A percentile compares a stretch with the other conserved stretches of the same genome.
phyloP scores from a whole-genome alignment of 2,329 filamentous ascomycete species.

The Arthrobotrys sinensis region DNA sequence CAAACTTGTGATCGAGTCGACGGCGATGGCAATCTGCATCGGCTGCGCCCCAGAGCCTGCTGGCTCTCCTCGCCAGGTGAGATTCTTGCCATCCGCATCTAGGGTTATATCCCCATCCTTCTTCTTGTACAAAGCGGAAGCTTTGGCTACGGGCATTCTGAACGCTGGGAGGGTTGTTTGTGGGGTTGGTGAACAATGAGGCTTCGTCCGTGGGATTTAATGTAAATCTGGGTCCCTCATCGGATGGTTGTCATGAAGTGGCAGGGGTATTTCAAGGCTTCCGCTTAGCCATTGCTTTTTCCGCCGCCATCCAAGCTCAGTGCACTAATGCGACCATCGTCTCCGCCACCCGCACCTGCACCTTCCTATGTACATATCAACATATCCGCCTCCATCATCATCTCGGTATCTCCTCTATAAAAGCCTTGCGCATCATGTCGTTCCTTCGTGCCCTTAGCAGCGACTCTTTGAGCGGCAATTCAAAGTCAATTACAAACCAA shows the following conservation, averaged over 20 bases:
- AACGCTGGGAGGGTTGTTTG: neutral
- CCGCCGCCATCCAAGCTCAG: too few species aligned
- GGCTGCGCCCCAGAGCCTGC: slow-evolving; percentile 70
- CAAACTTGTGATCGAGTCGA: slow-evolving; percentile 87
- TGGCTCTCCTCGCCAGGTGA: slow-evolving; percentile 81
- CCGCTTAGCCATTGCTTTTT: too few species aligned
- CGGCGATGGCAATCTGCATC: slow-evolving; percentile 75
- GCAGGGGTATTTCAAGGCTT: too few species aligned
- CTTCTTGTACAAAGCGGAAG: slow-evolving; percentile 89
- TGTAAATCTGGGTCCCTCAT: too few species aligned
- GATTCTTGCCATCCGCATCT: slow-evolving; percentile 78
- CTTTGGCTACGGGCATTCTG: slow-evolving; percentile 75
- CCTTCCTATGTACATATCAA: neutral
- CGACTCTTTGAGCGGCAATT: slow-evolving; percentile 38
- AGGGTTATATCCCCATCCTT: slow-evolving; percentile 89
- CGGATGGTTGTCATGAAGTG: too few species aligned
- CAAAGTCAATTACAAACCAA: slow-evolving; percentile 36
- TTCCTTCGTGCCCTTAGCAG: slow-evolving; percentile 58
- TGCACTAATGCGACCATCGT: neutral
- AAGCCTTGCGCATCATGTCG: slow-evolving; percentile 26
- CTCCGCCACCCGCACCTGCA: neutral
- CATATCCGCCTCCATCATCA: neutral
- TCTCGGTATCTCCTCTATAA: neutral
- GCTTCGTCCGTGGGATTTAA: neutral
- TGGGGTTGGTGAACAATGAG: neutral